Conservation (phyloP, 257 asterid genomes). For the Parsonsia alboflavescens region DNA sequence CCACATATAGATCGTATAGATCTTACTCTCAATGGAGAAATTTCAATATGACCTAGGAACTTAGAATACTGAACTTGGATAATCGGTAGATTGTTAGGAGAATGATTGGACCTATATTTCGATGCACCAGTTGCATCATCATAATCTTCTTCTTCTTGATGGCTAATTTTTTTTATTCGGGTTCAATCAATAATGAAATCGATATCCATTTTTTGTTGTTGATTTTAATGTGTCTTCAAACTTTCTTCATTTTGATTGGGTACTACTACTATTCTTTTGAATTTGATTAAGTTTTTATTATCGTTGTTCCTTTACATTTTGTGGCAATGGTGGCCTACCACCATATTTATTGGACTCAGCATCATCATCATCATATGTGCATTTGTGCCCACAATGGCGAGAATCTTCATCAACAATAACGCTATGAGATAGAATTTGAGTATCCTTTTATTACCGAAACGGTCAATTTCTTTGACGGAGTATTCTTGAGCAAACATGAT, state of each 20-base stretch:
- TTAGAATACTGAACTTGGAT: too few species aligned
- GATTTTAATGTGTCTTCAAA: slow-evolving; percentile 1
- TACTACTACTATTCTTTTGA: slow-evolving; percentile 25
- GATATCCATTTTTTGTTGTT: slow-evolving; percentile 19
- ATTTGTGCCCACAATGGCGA: slow-evolving; percentile 50
- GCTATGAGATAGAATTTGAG: slow-evolving; percentile 60
- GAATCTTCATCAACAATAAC: slow-evolving; percentile 60
- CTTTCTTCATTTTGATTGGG: slow-evolving; percentile 6
- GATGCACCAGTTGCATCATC: slow-evolving; percentile 49
- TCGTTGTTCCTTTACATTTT: slow-evolving; percentile 13
- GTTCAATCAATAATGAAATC: slow-evolving; percentile 3
- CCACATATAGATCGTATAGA: too few species aligned
- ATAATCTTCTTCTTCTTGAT: slow-evolving; percentile 17
- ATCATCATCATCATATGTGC: slow-evolving; percentile 10
- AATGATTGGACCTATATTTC: too few species aligned
- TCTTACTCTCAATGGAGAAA: too few species aligned
- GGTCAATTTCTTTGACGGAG: too few species aligned
- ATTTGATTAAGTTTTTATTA: slow-evolving; percentile 11
- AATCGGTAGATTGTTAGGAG: too few species aligned
- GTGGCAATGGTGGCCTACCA: slow-evolving; percentile 27
- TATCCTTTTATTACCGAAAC: slow-evolving; percentile 50
- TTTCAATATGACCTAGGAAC: too few species aligned
- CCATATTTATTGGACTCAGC: slow-evolving; percentile 19
- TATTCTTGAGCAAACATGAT: slow-evolving; percentile 66
- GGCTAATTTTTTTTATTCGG: neutral